Evolutionary conservation across 176 grass and related monocot genomes (phyloP).

Genomic region (Poa pratensis): DNA sequence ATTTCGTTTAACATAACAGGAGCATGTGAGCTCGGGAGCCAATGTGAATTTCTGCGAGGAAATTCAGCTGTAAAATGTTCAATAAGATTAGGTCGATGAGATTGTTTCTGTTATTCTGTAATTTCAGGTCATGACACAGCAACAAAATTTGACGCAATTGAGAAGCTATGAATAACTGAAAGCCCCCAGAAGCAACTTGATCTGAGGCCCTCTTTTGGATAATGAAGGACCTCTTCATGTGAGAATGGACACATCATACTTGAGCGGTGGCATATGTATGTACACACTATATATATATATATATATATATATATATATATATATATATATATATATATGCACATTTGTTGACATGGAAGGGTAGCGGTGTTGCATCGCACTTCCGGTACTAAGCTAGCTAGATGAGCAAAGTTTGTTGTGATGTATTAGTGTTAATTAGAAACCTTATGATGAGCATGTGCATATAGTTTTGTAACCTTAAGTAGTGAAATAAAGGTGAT

Average conservation of each 20-base stretch:
- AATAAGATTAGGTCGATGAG: not conserved
- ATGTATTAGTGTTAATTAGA: slow-evolving; percentile 5
- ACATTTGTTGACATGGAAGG: slow-evolving; percentile 8
- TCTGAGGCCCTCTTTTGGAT: not conserved
- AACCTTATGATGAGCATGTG: slow-evolving; percentile 17
- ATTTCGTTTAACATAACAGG: too few relatives aligned
- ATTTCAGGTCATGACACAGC: slow-evolving; percentile 38
- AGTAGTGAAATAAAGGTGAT: not conserved
- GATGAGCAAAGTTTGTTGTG: not conserved
- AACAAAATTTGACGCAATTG: slow-evolving; percentile 15
- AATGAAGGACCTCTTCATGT: not conserved
- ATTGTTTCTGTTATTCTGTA: not conserved
- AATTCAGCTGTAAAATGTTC: too few relatives aligned
- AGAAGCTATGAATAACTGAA: slow-evolving; percentile 47
- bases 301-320: slow-evolving; percentile 20
- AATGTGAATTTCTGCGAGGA: too few relatives aligned
- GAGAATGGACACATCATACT: not conserved
- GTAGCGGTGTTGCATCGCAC: not conserved
- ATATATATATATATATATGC: slow-evolving; percentile 18
- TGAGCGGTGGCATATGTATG: not conserved
- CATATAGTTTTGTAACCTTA: slow-evolving; percentile 43
- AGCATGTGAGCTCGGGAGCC: too few relatives aligned
- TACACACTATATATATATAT: slow-evolving; percentile 7
- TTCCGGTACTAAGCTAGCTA: slow-evolving; percentile 39
- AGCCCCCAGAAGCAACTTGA: not conserved